Base-by-base conservation (phyloP, 352 stramenopile species). In the Pythium rhizo-oryzae region DNA sequence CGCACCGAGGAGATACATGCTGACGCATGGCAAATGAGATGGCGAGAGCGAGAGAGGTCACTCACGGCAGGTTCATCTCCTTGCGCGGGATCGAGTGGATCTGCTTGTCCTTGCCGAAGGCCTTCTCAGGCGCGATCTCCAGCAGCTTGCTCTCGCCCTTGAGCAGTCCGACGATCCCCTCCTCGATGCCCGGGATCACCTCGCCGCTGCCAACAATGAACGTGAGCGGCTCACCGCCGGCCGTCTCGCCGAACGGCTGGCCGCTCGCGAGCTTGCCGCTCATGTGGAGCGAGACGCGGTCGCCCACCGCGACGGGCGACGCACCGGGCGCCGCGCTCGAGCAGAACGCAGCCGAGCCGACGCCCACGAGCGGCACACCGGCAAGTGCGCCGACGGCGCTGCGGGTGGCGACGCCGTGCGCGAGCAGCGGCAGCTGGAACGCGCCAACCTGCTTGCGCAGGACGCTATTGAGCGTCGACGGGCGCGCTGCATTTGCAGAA, bases 191-290 rank as follows among this genome's bases (percentile, higher is more conserved):
- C 24, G 76, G 68, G 24, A 96, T 81, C 39, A 96, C 71, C 12
- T 92, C 80, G 1, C 83, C 80, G 21, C 83, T 81, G 35, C 87
- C 87, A 5, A 93, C 81, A 33, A 92, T 82, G 54, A 96, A 93
- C 52, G 81, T 76, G 5, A 93, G 71, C 21, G 85, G 84, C 16
- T 72, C 62, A n/a, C 71, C 77, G 5, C 76, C 63, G 35, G 82
- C 73, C 4, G 78, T 91, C 68, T 80, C 67, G 15, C 82, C 82
- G 54, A 94, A 82, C 16, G 74, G 35, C 47, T 90, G 74, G 59
- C 87, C 87, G 49, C 77, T 87, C 18, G 76, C 81, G 21, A 93
- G 71, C 56, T 75, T 82, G 21, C 87, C 87, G 25, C 80, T 72
- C 74, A 93, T 90, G 59, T 86, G 72, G 21, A 96, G 59, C 28